Base-by-base conservation (phyloP, 352 stramenopile genomes). In the Discostella stelligera region DNA sequence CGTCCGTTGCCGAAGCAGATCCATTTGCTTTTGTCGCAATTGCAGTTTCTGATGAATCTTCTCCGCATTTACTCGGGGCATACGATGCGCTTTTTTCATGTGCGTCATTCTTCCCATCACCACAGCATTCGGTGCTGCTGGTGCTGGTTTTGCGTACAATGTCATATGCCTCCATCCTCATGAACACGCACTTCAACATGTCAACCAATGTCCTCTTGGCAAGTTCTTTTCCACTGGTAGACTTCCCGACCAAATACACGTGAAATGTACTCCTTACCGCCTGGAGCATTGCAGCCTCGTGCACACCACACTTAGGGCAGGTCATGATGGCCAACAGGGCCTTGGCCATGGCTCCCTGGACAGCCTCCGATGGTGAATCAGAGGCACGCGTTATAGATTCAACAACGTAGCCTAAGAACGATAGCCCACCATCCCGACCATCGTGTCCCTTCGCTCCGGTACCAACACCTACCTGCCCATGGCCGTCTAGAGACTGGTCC, bases 171-270 rank as follows among this genome's bases (percentile, higher is more conserved):
- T 99, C 96, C 95, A 99, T 98, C 55, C 96, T 86, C 82, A 97
- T 94, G 81, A 99, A 98, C 0, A 99, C 96, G 67, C 97, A 95
- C 58, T 89, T 95, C 50, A 98, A 93, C 80, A 99, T 98, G 81
- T 99, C 96, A 74, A 97, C 93, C 14, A 99, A 82, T 53, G 95
- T 97, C 52, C 95, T 93, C 84, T 98, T 98, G 6, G 96, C 95
- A 3, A 97, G 92, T 7, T 95, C 97, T 66, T 97, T 95, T 69
- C 97, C 98, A 6, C 91, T 94, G 8, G 75, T 77, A 62, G 92
- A 97, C 77, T 98, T 88, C 5, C 77, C 79, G 14, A 95, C 85
- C 16, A 99, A 89, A 81, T 98, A 97, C 21, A 99, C 96, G 82
- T 99, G 97, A 82, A 98, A 99, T 66, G 95, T 97, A 6, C 95